Evolutionary conservation across 2,329 filamentous ascomycete genomes (phyloP).

Genomic region (Spiromastix sp.): DNA sequence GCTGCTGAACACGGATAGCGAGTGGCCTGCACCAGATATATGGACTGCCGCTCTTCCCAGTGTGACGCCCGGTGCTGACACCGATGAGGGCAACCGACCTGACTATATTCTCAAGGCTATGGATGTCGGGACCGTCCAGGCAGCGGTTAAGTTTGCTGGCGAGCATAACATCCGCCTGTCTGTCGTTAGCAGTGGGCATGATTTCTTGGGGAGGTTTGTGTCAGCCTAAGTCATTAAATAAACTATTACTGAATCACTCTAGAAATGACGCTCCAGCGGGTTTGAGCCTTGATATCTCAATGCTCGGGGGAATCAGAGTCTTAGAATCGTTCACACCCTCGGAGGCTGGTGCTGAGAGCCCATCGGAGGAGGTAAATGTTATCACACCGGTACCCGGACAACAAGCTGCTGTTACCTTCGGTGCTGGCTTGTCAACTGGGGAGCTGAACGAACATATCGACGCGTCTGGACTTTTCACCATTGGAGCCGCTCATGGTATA

Average conservation of each 20-base stretch:
- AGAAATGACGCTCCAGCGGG: slow-evolving; percentile 5
- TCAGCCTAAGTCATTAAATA: not conserved
- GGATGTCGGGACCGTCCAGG: slow-evolving; percentile 1
- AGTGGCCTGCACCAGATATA: not conserved
- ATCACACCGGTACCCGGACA: slow-evolving; percentile 2
- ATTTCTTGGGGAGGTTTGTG: slow-evolving; percentile 6
- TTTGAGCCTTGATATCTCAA: slow-evolving; percentile 2
- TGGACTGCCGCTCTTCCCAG: not conserved
- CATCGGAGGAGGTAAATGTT: not conserved
- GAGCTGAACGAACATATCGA: slow-evolving; percentile 3
- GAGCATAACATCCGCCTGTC: slow-evolving; percentile 4
- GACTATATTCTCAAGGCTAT: slow-evolving; percentile 1
- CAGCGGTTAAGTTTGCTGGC: slow-evolving; percentile 4
- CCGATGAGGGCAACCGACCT: not conserved
- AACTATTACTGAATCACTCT: not conserved
- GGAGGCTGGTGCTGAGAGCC: slow-evolving; percentile 4
- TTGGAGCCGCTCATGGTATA: slow-evolving; percentile 5
- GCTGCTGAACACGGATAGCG: slow-evolving; percentile 1
- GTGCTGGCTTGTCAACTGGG: not conserved
- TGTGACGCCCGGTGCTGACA: not conserved
- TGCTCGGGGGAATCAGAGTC: slow-evolving; percentile 1
- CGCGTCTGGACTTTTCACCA: slow-evolving; percentile 1
- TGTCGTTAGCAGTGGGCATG: slow-evolving; percentile 3
- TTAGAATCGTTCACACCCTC: slow-evolving; percentile 2
- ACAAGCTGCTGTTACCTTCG: slow-evolving; percentile 5